Base-by-base conservation (phyloP, 1,284 basidiomycete genomes). In the Malassezia dermatis region DNA sequence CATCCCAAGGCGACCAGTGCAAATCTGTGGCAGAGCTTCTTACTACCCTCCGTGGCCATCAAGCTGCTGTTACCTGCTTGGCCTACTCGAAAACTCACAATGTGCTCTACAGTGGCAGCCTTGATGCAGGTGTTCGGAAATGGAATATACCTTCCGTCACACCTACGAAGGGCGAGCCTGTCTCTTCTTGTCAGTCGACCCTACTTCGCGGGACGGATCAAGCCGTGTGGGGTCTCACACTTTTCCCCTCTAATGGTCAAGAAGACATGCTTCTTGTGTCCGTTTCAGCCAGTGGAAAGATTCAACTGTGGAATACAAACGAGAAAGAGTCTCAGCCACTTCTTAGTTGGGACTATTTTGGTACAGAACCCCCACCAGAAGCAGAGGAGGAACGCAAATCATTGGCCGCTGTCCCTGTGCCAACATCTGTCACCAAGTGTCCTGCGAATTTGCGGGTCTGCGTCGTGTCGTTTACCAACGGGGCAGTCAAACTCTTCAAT, bases 71-170 rank as follows among this genome's bases (percentile, higher is more conserved):
- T 64, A 95, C 91, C 0, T 82, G 86, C 35, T 79, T 96, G 15
- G 82, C 86, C 17, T 82, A 93, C 64, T 86, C 89, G 4, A 82
- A 85, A 0, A 79, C 81, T 21, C 84, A 84, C 58, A 81, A 83
- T 26, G 77, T 86, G 2, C 78, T 98, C 46, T 94, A 90, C 76
- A 93, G 89, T 21, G 89, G 87, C 10, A 93, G 89, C 0, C 78
- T 95, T 51, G 93, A 98, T 75, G 86, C 88, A 3, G 89, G 88
- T 2, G 88, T 98, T 69, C 84, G 88, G 31, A 81, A 94, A 24
- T 96, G 93, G 93, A 81, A 82, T 17, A 77, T 94, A 39, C 65
- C 67, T 0, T 62, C 64, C 28, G 31, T 44, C 13, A 50, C 34
- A 3, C 48, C 58, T 23, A 69, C 89, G 82, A 76, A 78, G 2